Base-by-base conservation (phyloP, 2,329 filamentous ascomycete species). In the Bipolaris victoriae region DNA sequence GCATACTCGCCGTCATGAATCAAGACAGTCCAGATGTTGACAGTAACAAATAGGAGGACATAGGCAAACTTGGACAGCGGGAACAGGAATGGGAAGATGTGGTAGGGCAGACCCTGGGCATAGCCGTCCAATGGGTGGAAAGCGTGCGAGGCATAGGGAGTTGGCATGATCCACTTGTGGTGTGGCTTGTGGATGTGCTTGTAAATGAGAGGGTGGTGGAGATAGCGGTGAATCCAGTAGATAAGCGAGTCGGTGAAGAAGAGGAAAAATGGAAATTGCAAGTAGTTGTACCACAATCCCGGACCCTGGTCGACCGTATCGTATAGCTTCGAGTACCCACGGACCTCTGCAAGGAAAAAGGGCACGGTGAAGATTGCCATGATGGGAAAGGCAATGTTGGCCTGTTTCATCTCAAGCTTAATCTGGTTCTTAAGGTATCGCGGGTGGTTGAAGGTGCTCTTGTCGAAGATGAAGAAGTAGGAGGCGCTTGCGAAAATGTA, bases 131-230 rank as follows among this genome's bases (percentile, higher is more conserved):
- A 76, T 1, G 94, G 93, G 81, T 98, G 92, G 85, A 98, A 98
- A 56, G 94, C 94, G 74, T 97, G 90, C 67, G 89, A 92, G 40
- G 94, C 93, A 76, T 87, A 97, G 0, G 94, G 94, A 3, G 92
- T 96, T 3, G 94, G 94, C 91, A 97, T 96, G 79, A 98, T 97
- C 94, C 94, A 98, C 82, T 97, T 97, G 87, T 98, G 94, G 80
- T 98, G 94, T 65, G 92, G 89, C 86, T 98, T 98, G 86, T 98
- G 94, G 48, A 97, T 84, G 65, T 83, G 82, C 82, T 93, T 96
- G 86, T 98, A 98, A 67, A 95, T 75, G 45, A 79, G 73, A 15
- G 90, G 90, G 78, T 92, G 88, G 79, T 97, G 92, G 60, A 96
- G 84, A 55, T 86, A 89, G 55, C 92, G 89, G 81, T 96, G 92